phyloP scores from a whole-genome alignment of 768 basidiomycete genomes.

The Termitomyces sp. region DNA sequence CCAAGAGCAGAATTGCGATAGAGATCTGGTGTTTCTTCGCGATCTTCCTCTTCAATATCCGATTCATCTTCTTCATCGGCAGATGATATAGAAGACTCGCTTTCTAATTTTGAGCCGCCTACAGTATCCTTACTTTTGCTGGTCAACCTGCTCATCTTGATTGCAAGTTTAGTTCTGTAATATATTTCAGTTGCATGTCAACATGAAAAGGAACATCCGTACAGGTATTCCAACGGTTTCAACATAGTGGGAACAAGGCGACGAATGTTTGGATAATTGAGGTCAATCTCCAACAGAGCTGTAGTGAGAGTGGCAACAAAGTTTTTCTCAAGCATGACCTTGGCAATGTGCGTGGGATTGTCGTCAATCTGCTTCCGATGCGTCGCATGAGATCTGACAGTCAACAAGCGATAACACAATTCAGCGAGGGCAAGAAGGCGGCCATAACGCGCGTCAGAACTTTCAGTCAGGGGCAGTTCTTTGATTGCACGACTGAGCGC shows the following conservation, averaged over 20 bases:
- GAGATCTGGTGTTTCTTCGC: constrained; percentile 87
- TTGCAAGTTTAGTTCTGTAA: constrained; percentile 88
- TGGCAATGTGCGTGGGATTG: constrained; percentile 87
- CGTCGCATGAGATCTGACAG: constrained; percentile 63
- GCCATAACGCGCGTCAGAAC: constrained; percentile 77
- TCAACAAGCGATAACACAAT: constrained; percentile 83
- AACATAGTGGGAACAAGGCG: constrained; percentile 84
- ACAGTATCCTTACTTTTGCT: constrained; percentile 58
- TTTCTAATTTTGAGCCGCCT: constrained; percentile 46
- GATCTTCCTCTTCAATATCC: constrained; percentile 48
- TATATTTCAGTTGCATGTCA: constrained; percentile 12
- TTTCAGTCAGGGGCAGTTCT: constrained; percentile 60
- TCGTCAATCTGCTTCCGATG: constrained; percentile 65
- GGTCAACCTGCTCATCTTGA: constrained; percentile 89
- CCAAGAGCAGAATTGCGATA: constrained; percentile 96
- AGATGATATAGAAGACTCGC: constrained; percentile 45
- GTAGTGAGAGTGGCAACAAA: constrained; percentile 87
- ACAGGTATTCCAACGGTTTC: constrained; percentile 88
- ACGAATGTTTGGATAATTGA: constrained; percentile 92
- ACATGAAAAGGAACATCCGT: constrained; percentile 25
- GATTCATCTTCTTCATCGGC: constrained; percentile 63
- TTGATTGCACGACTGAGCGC: constrained; percentile 84
- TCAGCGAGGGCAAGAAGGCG: constrained; percentile 85
- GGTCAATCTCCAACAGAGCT: constrained; percentile 87
- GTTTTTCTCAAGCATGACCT: constrained; percentile 98